Conservation (phyloP, 2,329 filamentous ascomycete genomes). For the Magnaporthiopsis poae region DNA sequence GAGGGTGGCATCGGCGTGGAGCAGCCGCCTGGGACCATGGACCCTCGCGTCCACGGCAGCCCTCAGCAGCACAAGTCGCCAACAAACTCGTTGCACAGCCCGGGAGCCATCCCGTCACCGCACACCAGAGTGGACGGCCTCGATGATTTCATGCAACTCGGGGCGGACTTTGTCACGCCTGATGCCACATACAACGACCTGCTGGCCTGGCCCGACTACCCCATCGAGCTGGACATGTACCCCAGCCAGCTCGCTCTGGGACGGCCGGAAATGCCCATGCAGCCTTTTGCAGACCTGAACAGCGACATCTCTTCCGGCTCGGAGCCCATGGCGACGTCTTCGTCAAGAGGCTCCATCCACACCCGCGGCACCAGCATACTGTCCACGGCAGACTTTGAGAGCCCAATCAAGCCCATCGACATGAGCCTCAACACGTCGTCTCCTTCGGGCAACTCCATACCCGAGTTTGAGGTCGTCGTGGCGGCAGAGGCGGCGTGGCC, state of each 20-base stretch:
- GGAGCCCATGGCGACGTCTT: slow-evolving; percentile 30
- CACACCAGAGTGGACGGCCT: slow-evolving; percentile 26
- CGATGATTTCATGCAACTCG: slow-evolving; percentile 33
- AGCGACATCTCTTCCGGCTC: slow-evolving; percentile 33
- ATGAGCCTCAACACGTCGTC: slow-evolving; percentile 18
- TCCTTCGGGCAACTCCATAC: slow-evolving; percentile 23
- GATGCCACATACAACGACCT: slow-evolving; percentile 34
- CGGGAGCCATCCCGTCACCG: slow-evolving; percentile 27
- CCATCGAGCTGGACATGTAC: slow-evolving; percentile 34
- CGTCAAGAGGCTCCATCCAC: slow-evolving; percentile 33
- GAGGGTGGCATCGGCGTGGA: slow-evolving; percentile 14
- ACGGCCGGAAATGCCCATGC: slow-evolving; percentile 25
- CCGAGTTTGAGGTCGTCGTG: slow-evolving; percentile 37
- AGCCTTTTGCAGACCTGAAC: slow-evolving; percentile 26
- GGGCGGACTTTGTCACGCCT: slow-evolving; percentile 24
- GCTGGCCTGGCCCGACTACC: slow-evolving; percentile 33
- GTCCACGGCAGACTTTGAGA: slow-evolving; percentile 30
- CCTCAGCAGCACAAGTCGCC: slow-evolving; percentile 22
- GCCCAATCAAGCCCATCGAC: slow-evolving; percentile 21
- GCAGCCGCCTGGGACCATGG: slow-evolving; percentile 22
- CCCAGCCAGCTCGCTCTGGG: slow-evolving; percentile 22
- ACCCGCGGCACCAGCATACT: slow-evolving; percentile 39
- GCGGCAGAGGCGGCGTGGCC: slow-evolving; percentile 42
- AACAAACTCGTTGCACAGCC: slow-evolving; percentile 23
- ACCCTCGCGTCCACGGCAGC: slow-evolving; percentile 21